A percentile compares a stretch with the other conserved stretches of the same genome.
These are phyloP conservation scores for Quercus tomentella DNA, from an alignment of 331 rosid species.

Conservation along the genomic window DNA sequence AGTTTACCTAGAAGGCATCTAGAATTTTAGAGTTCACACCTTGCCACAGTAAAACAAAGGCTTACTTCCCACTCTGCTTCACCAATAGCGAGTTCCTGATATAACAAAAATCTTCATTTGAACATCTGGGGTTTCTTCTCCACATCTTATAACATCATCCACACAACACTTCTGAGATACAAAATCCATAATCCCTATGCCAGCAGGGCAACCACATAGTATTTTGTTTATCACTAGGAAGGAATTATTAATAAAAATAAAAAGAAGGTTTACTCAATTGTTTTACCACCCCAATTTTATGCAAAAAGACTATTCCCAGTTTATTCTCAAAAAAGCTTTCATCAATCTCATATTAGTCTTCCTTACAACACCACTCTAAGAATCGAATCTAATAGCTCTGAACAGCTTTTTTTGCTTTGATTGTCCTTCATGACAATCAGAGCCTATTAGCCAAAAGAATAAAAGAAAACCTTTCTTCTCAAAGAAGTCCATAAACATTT, in stretches of 20 bases:
- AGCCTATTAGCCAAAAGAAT: not conserved
- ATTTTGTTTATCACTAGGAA: not conserved
- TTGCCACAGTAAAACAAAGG: not conserved
- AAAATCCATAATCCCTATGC: constrained; percentile 9
- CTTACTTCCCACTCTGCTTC: not conserved
- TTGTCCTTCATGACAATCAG: too few species aligned
- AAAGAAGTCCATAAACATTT: not conserved
- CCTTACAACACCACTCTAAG: not conserved
- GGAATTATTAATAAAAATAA: not conserved
- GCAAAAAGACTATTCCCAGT: not conserved
- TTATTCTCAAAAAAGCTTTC: not conserved
- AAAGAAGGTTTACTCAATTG: not conserved
- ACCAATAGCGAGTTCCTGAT: not conserved
- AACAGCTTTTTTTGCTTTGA: not conserved
- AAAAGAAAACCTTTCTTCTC: not conserved
- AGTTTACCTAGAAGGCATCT: not conserved
- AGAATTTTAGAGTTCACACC: not conserved
- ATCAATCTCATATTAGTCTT: not conserved
- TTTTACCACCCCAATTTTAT: not conserved
- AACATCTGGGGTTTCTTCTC: not conserved
- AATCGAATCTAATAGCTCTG: not conserved
- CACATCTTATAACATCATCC: not conserved
- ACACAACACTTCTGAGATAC: not conserved
- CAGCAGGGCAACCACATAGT: not conserved
- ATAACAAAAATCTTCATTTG: not conserved